Conservation (phyloP, 2,329 filamentous ascomycete species). For the Paecilomyces variotii region DNA sequence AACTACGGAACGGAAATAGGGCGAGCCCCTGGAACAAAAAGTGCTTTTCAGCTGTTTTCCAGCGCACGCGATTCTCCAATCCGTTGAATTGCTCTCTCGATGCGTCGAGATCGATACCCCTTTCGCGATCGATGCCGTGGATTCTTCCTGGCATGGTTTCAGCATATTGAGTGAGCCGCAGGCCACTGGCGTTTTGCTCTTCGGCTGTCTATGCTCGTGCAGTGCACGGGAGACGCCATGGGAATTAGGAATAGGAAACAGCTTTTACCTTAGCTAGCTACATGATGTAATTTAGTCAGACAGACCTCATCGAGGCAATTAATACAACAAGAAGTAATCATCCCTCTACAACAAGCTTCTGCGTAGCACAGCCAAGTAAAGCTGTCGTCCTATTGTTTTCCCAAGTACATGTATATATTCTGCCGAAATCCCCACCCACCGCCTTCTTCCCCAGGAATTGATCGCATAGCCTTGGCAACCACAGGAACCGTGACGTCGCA, state of each 20-base stretch:
- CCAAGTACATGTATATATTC: background rate
- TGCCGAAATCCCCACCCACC: background rate
- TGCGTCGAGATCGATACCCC: background rate
- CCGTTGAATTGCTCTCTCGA: background rate
- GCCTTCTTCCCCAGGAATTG: background rate
- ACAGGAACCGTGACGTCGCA: background rate
- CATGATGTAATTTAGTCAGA: background rate
- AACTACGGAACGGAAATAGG: background rate
- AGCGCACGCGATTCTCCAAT: background rate
- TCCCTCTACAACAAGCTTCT: too few relatives aligned
- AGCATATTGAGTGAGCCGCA: background rate
- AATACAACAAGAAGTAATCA: background rate
- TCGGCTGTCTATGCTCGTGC: background rate
- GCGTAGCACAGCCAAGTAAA: too few relatives aligned
- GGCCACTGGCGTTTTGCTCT: background rate
- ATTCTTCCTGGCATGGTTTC: background rate
- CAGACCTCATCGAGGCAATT: background rate
- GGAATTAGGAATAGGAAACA: background rate
- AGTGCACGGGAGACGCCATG: background rate
- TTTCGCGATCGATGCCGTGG: background rate
- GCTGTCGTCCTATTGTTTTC: background rate
- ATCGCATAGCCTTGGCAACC: background rate
- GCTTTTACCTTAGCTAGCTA: background rate
- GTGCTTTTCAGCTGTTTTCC: background rate
- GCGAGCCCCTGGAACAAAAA: background rate